A percentile compares a stretch with the other conserved stretches of the same genome.
Conservation (phyloP, 768 basidiomycete species). For the Suillus subaureus region DNA sequence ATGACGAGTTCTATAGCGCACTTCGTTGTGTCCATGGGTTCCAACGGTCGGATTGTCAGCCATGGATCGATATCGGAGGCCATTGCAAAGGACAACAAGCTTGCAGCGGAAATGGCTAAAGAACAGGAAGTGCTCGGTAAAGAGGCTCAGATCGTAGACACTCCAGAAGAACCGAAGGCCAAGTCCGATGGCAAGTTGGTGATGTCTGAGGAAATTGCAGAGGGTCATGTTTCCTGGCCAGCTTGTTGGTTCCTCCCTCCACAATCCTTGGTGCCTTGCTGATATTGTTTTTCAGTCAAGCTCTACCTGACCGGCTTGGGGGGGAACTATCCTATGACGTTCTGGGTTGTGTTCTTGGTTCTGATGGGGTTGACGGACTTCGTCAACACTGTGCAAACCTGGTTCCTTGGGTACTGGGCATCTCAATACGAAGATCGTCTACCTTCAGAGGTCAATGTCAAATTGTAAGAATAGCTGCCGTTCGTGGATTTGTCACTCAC, state of each 20-base stretch:
- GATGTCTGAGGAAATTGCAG: constrained; percentile 61
- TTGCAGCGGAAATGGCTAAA: constrained; percentile 22
- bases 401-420: constrained; percentile 50
- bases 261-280: constrained; percentile 12
- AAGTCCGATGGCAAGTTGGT: constrained; percentile 58
- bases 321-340: constrained; percentile 28
- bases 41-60: constrained; percentile 52
- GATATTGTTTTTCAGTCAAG: constrained; percentile 32
- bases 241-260: constrained; percentile 34
- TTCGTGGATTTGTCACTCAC: neutral
- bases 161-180: constrained; percentile 16
- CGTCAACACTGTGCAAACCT: constrained; percentile 32
- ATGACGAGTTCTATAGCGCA: constrained; percentile 26
- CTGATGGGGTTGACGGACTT: constrained; percentile 27
- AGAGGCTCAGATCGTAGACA: constrained; percentile 24
- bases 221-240: constrained; percentile 59
- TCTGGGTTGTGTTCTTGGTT: constrained; percentile 31
- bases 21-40: constrained; percentile 55
- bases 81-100: constrained; percentile 41
- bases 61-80: constrained; percentile 53
- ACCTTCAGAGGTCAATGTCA: constrained; percentile 35
- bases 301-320: constrained; percentile 29
- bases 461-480: constrained; percentile 30
- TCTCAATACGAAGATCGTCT: constrained; percentile 39
- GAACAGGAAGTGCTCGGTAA: constrained; percentile 16